Evolutionary conservation across 2,329 filamentous ascomycete species (phyloP), one percentile per base, ranked within the genome.

Genomic region (Pestalotiopsis sp.): DNA sequence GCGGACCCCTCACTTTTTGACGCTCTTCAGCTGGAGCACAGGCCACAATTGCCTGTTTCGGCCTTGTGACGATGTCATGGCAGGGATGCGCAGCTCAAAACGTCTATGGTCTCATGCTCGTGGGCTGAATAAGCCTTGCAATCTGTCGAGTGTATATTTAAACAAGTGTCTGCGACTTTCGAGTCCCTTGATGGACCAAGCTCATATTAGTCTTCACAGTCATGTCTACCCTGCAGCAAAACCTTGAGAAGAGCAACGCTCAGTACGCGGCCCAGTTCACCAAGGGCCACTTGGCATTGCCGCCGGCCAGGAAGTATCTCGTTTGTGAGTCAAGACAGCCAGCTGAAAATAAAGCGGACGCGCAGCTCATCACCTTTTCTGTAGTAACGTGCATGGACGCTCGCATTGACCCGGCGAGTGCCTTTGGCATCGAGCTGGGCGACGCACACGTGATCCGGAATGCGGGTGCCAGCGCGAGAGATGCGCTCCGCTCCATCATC

Each of bases 381-480:
- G 2, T n/a, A 87, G 86, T 95, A 59, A 93, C 92, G 0, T 96
- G 93, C 80, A 96, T 96, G 92, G 93, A 96, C 75, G 91, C 93
- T 4, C 89, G 93, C 65, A 83, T 90, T 73, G 86, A 95, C 74
- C 89, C 93, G 0, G 86, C 88, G 3, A 82, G 86, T 13, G 91
- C 91, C 1, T 91, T 94, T 66, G 91, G 90, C 9, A 91, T 95
- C 68, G 82, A 86, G 23, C 86, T 93, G 20, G 93, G 93, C 56
- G 92, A 94, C 72, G 93, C 93, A 0, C 93, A 96, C 79, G 88
- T 94, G 39, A 91, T 94, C 69, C 89, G 92, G 69, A 95, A 94
- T 72, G 91, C 90, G 11, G 91, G 91, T 2, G 92, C 84, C 1
- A 89, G 86, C 17, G 90, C 88, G 1, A 81, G 84, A 49, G 93